Percentiles rank a stretch among this genome's conserved stretches.
These are phyloP conservation scores for Oryza punctata DNA, from an alignment of 176 grass and related monocot species.

Conservation along the genomic window DNA sequence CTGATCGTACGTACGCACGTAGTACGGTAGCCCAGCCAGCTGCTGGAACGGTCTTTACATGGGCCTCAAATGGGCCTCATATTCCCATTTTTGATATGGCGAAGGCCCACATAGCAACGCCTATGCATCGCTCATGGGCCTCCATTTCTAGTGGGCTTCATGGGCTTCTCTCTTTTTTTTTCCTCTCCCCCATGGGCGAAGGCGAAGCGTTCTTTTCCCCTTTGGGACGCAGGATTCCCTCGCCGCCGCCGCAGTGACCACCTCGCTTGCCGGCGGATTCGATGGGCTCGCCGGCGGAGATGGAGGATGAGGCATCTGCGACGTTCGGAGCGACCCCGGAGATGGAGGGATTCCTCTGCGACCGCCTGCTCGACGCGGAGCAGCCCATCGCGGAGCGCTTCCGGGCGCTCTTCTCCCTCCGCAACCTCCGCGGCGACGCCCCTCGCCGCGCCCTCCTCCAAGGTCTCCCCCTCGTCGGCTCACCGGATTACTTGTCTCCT, in stretches of 20 bases:
- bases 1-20: too few species aligned
- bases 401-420: conserved; percentile 89
- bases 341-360: conserved; percentile 77
- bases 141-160: not conserved
- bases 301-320: not conserved
- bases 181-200: too few species aligned
- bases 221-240: not conserved
- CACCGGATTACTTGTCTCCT: not conserved
- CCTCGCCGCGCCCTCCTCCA: conserved; percentile 71
- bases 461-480: conserved; percentile 12
- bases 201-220: not conserved
- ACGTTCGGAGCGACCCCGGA: conserved; percentile 58
- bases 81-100: too few species aligned
- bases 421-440: conserved; percentile 73
- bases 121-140: too few species aligned
- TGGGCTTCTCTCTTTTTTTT: not conserved
- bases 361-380: conserved; percentile 56
- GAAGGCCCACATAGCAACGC: too few species aligned
- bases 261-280: not conserved
- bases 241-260: too few species aligned
- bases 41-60: too few species aligned
- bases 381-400: conserved; percentile 87
- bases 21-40: too few species aligned
- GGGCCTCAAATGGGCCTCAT: too few species aligned
- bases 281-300: not conserved